Conservation (phyloP, 768 basidiomycete genomes). For the Flagelloscypha sp. region DNA sequence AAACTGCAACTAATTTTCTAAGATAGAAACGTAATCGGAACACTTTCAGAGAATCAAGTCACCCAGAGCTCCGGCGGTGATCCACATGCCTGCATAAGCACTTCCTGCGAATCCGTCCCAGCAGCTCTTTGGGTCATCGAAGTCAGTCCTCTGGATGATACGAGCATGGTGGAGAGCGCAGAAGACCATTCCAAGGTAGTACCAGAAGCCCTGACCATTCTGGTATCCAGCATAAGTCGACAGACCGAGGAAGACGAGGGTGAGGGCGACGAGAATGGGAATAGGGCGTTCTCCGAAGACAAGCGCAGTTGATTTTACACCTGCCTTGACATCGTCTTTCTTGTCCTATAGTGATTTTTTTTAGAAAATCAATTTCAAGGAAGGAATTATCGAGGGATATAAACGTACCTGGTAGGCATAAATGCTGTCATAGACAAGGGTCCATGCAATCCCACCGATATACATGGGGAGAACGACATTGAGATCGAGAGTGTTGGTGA, state of each 20-base stretch:
- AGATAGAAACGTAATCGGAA: too few relatives aligned
- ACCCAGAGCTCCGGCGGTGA: too few relatives aligned
- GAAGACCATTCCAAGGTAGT: conserved; percentile 11
- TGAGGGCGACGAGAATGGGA: conserved; percentile 36
- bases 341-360: conserved; percentile 32
- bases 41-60: too few relatives aligned
- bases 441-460: conserved; percentile 9
- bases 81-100: too few relatives aligned
- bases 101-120: conserved; percentile 7
- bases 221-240: conserved; percentile 19
- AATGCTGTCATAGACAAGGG: conserved; percentile 40
- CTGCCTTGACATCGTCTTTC: conserved; percentile 46
- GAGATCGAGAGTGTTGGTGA: conserved; percentile 23
- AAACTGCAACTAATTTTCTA: too few relatives aligned
- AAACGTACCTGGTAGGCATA: conserved; percentile 59
- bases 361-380: neutral
- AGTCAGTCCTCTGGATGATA: conserved; percentile 12
- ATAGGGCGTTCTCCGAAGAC: conserved; percentile 42
- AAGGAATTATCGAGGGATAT: too few relatives aligned
- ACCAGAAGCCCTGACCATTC: conserved; percentile 16
- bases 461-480: conserved; percentile 12
- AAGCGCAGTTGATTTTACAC: conserved; percentile 55
- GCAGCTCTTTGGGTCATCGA: conserved; percentile 13
- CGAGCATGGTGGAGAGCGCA: conserved; percentile 12
- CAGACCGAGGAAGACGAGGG: conserved; percentile 14